Conservation (phyloP, 2,329 filamentous ascomycete genomes). For the Cladorrhinum sp. region DNA sequence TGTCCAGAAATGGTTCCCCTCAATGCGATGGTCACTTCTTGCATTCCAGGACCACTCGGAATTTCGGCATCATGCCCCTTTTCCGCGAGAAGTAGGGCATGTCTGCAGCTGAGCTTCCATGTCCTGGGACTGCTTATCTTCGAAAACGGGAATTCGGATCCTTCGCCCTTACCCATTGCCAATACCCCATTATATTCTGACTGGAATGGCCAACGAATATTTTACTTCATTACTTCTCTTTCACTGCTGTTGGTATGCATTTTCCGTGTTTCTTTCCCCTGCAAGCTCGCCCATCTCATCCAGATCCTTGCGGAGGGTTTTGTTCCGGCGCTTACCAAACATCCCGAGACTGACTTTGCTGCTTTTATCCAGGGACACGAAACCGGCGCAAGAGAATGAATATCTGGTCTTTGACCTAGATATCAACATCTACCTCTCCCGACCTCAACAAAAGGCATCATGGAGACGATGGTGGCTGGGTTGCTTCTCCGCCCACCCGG, state of each 20-base stretch:
- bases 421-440: neutral
- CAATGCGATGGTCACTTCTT: neutral
- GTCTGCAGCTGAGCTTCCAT: neutral
- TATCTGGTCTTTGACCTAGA: neutral
- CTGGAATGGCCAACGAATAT: neutral
- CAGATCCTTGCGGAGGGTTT: conserved; percentile 7
- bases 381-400: neutral
- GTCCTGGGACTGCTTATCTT: neutral
- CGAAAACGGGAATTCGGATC: neutral
- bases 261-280: neutral
- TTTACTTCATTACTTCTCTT: neutral
- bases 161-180: neutral
- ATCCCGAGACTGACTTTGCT: conserved; percentile 12
- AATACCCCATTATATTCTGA: neutral
- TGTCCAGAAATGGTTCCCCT: neutral
- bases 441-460: neutral
- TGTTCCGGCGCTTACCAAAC: conserved; percentile 12
- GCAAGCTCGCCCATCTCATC: neutral
- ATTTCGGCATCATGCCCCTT: neutral
- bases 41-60: neutral
- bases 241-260: conserved; percentile 7
- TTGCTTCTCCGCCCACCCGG: neutral
- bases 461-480: neutral
- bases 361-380: conserved; percentile 6
- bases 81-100: neutral